phyloP scores from a whole-genome alignment of 257 asterid species.

The Paulownia fortunei region DNA sequence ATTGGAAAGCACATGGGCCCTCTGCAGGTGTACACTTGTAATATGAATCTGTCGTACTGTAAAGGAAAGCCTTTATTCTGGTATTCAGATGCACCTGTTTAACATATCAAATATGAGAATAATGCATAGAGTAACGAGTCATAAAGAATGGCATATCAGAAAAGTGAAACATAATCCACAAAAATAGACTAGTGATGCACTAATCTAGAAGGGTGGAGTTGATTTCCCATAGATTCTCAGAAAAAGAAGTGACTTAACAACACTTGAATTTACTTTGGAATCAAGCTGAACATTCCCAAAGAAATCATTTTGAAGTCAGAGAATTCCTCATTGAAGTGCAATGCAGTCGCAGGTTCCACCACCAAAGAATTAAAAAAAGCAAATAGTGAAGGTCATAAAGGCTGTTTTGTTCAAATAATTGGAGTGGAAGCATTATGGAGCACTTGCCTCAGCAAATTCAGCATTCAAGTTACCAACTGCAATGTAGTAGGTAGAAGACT shows the following conservation, averaged over 20 bases:
- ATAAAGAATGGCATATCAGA: not conserved
- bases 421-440: constrained; percentile 2
- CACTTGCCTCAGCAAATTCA: constrained; percentile 60
- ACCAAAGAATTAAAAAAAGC: not conserved
- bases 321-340: constrained; percentile 3
- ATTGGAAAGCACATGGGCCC: constrained; percentile 54
- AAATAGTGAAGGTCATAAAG: not conserved
- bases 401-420: not conserved
- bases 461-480: constrained; percentile 76
- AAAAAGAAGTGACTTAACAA: not conserved
- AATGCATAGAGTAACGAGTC: not conserved
- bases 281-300: not conserved
- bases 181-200: not conserved
- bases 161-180: not conserved
- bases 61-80: constrained; percentile 49
- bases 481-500: constrained; percentile 64
- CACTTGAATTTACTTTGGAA: not conserved
- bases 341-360: constrained; percentile 5
- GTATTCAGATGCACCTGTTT: constrained; percentile 65
- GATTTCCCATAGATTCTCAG: not conserved
- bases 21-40: constrained; percentile 61
- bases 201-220: not conserved
- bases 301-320: not conserved
- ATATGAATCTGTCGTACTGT: constrained; percentile 62
- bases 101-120: constrained; percentile 31